These are phyloP conservation scores for Lolium multiflorum DNA, from an alignment of 176 grass and related monocot genomes.

Conservation along the genomic window DNA sequence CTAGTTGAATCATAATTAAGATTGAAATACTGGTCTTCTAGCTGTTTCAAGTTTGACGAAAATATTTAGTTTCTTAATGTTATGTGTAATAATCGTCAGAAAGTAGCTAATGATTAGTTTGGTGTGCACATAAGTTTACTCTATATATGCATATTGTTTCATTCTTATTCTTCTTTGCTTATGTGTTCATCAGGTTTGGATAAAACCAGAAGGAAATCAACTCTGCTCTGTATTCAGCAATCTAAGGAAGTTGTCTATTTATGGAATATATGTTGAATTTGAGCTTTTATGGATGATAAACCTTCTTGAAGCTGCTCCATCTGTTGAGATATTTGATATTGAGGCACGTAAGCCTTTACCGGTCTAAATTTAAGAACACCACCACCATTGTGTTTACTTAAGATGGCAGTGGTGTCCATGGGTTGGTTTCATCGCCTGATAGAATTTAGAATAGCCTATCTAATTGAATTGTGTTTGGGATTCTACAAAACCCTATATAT, in stretches of 20 bases:
- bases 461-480: not conserved
- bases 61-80: not conserved
- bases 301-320: conserved; percentile 36
- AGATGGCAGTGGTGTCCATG: not conserved
- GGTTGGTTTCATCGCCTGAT: not conserved
- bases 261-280: conserved; percentile 35
- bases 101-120: not conserved
- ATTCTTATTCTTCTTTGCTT: no score
- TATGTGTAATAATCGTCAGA: not conserved
- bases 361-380: not conserved
- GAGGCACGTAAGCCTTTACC: not conserved
- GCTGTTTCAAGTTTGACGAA: not conserved
- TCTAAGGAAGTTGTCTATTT: not conserved
- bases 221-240: not conserved
- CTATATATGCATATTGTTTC: not conserved
- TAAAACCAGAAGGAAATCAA: conserved; percentile 29
- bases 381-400: not conserved
- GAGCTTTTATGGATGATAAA: conserved; percentile 26
- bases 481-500: not conserved
- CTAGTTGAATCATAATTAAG: no score
- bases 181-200: conserved; percentile 34
- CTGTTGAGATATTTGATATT: conserved; percentile 2
- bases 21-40: not conserved
- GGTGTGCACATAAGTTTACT: not conserved
- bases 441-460: not conserved